These are phyloP conservation scores for Skeletonema tropicum DNA, from an alignment of 108 stramenopile genomes.

Conservation along the genomic window DNA sequence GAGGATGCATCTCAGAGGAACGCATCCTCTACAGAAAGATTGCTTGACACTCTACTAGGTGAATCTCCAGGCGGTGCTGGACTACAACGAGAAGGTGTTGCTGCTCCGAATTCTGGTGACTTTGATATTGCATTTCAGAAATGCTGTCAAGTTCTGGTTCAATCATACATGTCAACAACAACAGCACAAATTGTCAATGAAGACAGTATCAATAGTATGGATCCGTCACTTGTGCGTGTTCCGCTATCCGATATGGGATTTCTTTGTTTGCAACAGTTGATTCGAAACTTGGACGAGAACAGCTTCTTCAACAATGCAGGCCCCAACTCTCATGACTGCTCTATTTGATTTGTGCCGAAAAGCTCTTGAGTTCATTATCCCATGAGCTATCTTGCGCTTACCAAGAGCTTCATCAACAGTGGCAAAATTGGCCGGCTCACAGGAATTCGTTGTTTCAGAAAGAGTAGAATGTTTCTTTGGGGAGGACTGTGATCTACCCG, in stretches of 20 bases:
- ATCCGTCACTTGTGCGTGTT: constrained; percentile 20
- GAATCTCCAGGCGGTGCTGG: not conserved
- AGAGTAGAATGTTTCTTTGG: constrained; percentile 34
- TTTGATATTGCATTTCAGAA: constrained; percentile 35
- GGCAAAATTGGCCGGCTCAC: constrained; percentile 29
- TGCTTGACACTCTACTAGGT: constrained; percentile 21
- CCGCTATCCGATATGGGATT: constrained; percentile 37
- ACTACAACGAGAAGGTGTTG: constrained; percentile 24
- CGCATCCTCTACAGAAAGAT: constrained; percentile 3
- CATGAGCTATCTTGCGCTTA: constrained; percentile 15
- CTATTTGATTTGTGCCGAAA: constrained; percentile 7
- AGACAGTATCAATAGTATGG: not conserved
- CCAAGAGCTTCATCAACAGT: constrained; percentile 20
- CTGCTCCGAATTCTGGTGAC: constrained; percentile 9
- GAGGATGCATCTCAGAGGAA: not conserved
- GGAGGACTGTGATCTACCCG: constrained; percentile 23
- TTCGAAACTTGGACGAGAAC: constrained; percentile 24
- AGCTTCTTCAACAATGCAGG: constrained; percentile 16
- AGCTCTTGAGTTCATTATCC: constrained; percentile 20
- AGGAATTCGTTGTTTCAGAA: constrained; percentile 20
- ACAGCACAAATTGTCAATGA: constrained; percentile 2
- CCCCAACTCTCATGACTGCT: not conserved
- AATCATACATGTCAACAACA: constrained; percentile 11
- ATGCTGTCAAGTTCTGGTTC: constrained; percentile 37
- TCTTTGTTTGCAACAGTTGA: constrained; percentile 42